These are phyloP conservation scores for Diplodia sapinea DNA, from an alignment of 2,329 filamentous ascomycete species.

Conservation along the genomic window DNA sequence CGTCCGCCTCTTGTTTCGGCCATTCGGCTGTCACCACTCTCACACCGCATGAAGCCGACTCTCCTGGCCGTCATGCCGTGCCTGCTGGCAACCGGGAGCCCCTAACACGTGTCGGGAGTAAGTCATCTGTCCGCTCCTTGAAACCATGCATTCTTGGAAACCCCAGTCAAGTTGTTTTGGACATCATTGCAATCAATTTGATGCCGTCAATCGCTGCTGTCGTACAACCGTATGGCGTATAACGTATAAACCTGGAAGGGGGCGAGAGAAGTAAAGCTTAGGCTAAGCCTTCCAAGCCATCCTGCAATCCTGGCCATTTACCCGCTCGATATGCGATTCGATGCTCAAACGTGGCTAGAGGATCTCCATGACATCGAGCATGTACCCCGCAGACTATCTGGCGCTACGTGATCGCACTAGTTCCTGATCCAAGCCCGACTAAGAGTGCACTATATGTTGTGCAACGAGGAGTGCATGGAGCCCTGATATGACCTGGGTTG, in stretches of 20 bases:
- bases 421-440: background rate
- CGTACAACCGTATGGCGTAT: background rate
- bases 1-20: constrained; percentile 14
- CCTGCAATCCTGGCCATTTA: background rate
- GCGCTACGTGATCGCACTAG: background rate
- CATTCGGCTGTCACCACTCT: constrained; percentile 12
- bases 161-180: background rate
- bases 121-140: too few species aligned
- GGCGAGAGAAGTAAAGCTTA: background rate
- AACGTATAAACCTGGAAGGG: background rate
- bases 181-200: background rate
- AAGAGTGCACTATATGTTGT: background rate
- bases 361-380: background rate
- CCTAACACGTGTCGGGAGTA: background rate
- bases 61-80: constrained; percentile 5
- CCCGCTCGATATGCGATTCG: background rate
- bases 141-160: background rate
- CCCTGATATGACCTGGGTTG: background rate
- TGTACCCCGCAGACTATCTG: background rate
- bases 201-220: background rate
- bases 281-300: constrained; percentile 17
- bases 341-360: background rate
- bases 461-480: background rate
- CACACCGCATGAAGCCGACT: constrained; percentile 9
- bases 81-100: background rate